These are phyloP conservation scores for Discostella stelligeroides DNA, from an alignment of 108 stramenopile species.

Conservation along the genomic window DNA sequence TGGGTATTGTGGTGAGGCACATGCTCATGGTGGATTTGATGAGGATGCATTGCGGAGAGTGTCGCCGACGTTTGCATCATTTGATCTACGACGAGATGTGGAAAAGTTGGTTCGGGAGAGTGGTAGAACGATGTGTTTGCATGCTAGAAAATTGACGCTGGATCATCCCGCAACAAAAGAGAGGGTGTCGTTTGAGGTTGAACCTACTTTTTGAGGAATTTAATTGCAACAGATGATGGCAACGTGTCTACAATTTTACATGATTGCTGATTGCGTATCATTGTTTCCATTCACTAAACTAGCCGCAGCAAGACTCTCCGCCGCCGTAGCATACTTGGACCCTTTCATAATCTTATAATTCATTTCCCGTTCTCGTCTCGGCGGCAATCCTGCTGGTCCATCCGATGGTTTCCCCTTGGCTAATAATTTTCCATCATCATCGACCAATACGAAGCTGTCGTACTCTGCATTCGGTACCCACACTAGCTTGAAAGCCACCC, in stretches of 20 bases:
- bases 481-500: conserved; percentile 90
- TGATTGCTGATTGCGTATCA: no score
- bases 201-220: conserved; percentile 62
- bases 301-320: conserved; percentile 54
- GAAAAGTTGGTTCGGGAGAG: conserved; percentile 33
- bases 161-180: conserved; percentile 68
- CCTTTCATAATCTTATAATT: conserved; percentile 84
- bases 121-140: conserved; percentile 63
- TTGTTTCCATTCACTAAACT: background rate
- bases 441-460: conserved; percentile 86
- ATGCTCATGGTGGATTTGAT: conserved; percentile 52
- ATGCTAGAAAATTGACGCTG: conserved; percentile 62
- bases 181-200: conserved; percentile 64
- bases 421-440: conserved; percentile 75
- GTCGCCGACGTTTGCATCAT: conserved; percentile 38
- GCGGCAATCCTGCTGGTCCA: conserved; percentile 59
- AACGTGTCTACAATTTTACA: background rate
- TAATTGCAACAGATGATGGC: no score
- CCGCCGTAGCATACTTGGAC: conserved; percentile 79
- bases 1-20: conserved; percentile 59
- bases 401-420: conserved; percentile 49
- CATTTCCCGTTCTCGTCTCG: conserved; percentile 68
- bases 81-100: conserved; percentile 47
- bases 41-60: conserved; percentile 14
- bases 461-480: conserved; percentile 86